Evolutionary conservation across 495 filamentous ascomycete genomes (phyloP).

Genomic region (Aspergillus taichungensis): DNA sequence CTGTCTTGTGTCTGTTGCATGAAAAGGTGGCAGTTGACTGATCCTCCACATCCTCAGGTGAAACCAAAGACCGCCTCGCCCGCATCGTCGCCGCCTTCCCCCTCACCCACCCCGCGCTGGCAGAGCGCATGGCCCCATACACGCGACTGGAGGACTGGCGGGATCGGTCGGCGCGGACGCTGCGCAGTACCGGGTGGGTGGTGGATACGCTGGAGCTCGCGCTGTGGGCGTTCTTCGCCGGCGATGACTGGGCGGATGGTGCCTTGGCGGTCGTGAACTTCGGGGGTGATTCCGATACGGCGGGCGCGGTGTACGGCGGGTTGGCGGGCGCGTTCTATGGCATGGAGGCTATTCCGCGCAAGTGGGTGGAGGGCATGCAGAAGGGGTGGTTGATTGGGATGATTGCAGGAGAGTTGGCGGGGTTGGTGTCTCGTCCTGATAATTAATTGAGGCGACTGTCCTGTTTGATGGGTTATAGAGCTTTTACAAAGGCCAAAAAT

Average conservation of each 20-base stretch:
- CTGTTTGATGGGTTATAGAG: no score
- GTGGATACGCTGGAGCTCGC: constrained; percentile 38
- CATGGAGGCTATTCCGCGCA: constrained; percentile 20
- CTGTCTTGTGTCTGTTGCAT: neutral
- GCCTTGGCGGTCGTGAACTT: constrained; percentile 38
- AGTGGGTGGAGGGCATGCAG: constrained; percentile 27
- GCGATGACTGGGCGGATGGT: constrained; percentile 29
- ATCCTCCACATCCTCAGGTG: constrained; percentile 3
- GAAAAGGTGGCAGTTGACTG: neutral
- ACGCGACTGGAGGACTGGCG: constrained; percentile 12
- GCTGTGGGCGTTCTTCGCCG: constrained; percentile 40
- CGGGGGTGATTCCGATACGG: constrained; percentile 43
- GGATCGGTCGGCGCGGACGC: constrained; percentile 6
- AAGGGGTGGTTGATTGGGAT: constrained; percentile 12
- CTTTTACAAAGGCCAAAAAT: no score
- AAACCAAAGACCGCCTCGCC: constrained; percentile 14
- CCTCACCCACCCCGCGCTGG: constrained; percentile 16
- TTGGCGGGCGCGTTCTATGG: constrained; percentile 40
- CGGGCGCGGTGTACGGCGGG: constrained; percentile 41
- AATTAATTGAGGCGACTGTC: no score
- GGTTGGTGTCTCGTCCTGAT: no score
- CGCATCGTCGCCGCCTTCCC: constrained; percentile 6
- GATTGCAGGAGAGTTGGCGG: constrained; percentile 1
- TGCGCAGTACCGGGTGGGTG: constrained; percentile 36
- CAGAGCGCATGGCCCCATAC: constrained; percentile 13